phyloP scores from a whole-genome alignment of 169 alveolate species.

The Cryptosporidium muris region DNA sequence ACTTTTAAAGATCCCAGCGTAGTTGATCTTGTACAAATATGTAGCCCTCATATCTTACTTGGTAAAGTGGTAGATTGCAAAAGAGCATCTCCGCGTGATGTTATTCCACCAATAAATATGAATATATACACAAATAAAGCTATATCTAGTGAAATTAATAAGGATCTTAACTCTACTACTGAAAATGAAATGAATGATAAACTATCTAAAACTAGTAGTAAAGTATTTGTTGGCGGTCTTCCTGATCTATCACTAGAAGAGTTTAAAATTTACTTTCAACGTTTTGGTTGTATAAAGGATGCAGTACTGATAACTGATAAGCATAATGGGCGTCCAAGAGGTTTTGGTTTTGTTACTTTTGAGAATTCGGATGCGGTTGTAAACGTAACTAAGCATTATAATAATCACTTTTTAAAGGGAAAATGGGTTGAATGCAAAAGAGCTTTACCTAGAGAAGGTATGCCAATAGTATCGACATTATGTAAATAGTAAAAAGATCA shows the following conservation, averaged over 20 bases:
- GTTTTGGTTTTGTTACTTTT: constrained; percentile 90
- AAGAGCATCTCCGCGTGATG: constrained; percentile 73
- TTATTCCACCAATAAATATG: not conserved
- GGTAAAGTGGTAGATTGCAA: constrained; percentile 78
- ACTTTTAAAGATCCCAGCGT: constrained; percentile 73
- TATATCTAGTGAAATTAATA: not conserved
- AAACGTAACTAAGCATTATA: constrained; percentile 80
- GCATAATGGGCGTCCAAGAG: constrained; percentile 88
- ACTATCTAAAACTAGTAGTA: constrained; percentile 40
- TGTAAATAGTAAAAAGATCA: not conserved
- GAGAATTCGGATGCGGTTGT: constrained; percentile 82
- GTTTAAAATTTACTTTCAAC: constrained; percentile 82
- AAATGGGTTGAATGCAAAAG: constrained; percentile 90
- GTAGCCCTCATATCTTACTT: constrained; percentile 57
- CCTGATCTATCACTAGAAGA: constrained; percentile 81
- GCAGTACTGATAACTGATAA: constrained; percentile 85
- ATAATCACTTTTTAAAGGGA: constrained; percentile 81
- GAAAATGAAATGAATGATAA: not conserved
- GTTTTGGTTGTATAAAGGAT: constrained; percentile 88
- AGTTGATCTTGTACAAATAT: constrained; percentile 49
- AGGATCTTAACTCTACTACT: not conserved
- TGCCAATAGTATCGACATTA: not conserved
- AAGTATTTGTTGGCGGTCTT: constrained; percentile 93
- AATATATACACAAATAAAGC: not conserved
- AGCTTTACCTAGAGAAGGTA: constrained; percentile 84